Base-by-base conservation (phyloP, 257 asterid genomes). In the Parsonsia alboflavescens region DNA sequence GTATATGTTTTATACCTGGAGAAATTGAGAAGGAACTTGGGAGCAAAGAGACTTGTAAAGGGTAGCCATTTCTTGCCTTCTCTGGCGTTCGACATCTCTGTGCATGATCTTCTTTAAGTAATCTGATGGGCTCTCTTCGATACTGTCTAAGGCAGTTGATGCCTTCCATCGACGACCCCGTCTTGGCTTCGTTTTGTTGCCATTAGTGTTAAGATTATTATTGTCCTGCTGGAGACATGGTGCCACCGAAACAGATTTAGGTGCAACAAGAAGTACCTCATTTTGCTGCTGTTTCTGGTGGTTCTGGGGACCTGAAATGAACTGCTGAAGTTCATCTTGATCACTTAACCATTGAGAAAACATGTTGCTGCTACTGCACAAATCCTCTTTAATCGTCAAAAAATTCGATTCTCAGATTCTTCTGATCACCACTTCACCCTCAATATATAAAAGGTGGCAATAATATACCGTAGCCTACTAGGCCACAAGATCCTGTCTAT, bases 1-100 rank as follows among this genome's bases (percentile, higher is more conserved):
- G 39, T 1, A 33, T 33, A 33, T 33, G 3, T 33, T 33, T 33
- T 33, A 33, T 46, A 90, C 95, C 93, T 86, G 88, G 71, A 89
- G 75, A 64, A 75, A 86, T 21, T 56, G 59, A 62, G 78, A 16
- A 54, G 85, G 85, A 63, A 84, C 71, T 8, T 69, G 48, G n/a
- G 80, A 72, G 36, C 81, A 79, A 7, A 84, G 81, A 56, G 71
- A 63, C 10, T 45, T 61, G 61, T 66, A 72, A 66, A 80, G 85
- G 45, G 10, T 50, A 45, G 83, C 48, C 85, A 80, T 84, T 73
- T 84, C 83, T 50, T 54, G 76, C 75, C 85, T 83, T 70, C 87
- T 84, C 52, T 78, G 79, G 28, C 77, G 71, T 61, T 84, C 83
- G 36, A 70, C 33, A 48, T 80, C 80, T 80, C 85, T 80, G 36